Conservation (phyloP, 345 rosid genomes). For the Microcos paniculata region DNA sequence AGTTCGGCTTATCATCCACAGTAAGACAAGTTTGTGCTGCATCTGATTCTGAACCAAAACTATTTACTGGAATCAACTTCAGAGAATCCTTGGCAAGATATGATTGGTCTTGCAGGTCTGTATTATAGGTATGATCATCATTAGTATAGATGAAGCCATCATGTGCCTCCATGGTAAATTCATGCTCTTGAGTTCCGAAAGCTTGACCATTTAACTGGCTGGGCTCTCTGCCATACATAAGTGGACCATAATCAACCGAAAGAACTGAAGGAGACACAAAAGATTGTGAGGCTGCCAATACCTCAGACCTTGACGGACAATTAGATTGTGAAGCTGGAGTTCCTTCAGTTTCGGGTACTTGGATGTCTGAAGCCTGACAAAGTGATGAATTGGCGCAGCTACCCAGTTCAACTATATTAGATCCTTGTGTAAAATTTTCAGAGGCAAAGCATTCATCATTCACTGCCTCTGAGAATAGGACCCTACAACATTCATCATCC, state of each 20-base stretch:
- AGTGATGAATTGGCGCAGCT: slow-evolving; percentile 36
- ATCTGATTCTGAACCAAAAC: slow-evolving; percentile 49
- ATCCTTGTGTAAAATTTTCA: slow-evolving; percentile 38
- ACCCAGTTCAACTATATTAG: slow-evolving; percentile 34
- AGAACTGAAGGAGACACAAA: slow-evolving; percentile 33
- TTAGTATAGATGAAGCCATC: slow-evolving; percentile 50
- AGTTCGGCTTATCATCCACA: slow-evolving; percentile 34
- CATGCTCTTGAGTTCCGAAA: slow-evolving; percentile 50
- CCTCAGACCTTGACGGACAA: slow-evolving; percentile 46
- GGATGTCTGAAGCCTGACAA: slow-evolving; percentile 38
- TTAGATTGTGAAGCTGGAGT: slow-evolving; percentile 35
- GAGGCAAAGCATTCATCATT: slow-evolving; percentile 40
- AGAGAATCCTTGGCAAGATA: slow-evolving; percentile 51
- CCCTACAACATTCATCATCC: slow-evolving; percentile 87
- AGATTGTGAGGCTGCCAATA: slow-evolving; percentile 44
- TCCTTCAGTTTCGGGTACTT: slow-evolving; percentile 39
- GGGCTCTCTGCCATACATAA: slow-evolving; percentile 37
- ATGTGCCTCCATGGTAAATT: slow-evolving; percentile 28
- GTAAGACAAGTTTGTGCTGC: slow-evolving; percentile 35
- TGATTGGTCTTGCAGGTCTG: slow-evolving; percentile 45
- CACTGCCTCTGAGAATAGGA: slow-evolving; percentile 63
- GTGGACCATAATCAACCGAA: slow-evolving; percentile 35
- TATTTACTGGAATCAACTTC: slow-evolving; percentile 63
- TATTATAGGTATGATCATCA: slow-evolving; percentile 37
- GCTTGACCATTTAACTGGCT: slow-evolving; percentile 38